Evolutionary conservation across 2,329 filamentous ascomycete genomes (phyloP).

Genomic region (Cryphonectria parasitica): DNA sequence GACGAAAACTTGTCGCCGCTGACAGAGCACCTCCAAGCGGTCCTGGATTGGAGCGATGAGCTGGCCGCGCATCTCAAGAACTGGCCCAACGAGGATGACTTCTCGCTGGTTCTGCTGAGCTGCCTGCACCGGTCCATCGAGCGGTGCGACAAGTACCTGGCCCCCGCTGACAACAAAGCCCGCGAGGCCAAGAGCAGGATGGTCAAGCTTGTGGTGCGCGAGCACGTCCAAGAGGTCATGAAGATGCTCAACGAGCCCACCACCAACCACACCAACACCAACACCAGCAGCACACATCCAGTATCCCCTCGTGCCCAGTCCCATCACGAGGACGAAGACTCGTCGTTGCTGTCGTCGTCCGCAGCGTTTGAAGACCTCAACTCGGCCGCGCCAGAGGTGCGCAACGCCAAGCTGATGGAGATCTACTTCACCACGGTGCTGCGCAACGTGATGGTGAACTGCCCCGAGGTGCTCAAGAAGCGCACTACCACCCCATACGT

Average conservation of each 20-base stretch:
- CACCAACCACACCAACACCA: conserved; percentile 32
- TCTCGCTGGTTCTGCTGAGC: conserved; percentile 43
- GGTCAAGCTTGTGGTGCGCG: conserved; percentile 51
- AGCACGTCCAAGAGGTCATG: conserved; percentile 54
- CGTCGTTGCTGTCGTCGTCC: conserved; percentile 8
- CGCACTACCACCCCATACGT: conserved; percentile 33
- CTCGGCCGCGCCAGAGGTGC: conserved; percentile 50
- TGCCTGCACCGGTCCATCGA: conserved; percentile 47
- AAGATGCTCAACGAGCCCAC: conserved; percentile 46
- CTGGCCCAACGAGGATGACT: conserved; percentile 27
- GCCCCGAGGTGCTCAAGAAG: conserved; percentile 36
- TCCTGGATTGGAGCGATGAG: conserved; percentile 23
- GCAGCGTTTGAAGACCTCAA: conserved; percentile 50
- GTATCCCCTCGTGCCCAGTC: background rate
- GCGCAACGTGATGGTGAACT: conserved; percentile 43
- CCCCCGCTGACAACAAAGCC: conserved; percentile 27
- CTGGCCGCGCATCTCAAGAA: conserved; percentile 26
- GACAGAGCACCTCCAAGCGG: conserved; percentile 23
- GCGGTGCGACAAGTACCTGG: conserved; percentile 48
- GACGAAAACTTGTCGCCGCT: conserved; percentile 27
- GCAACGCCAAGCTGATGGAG: conserved; percentile 54
- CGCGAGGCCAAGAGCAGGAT: conserved; percentile 37
- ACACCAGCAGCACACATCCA: conserved; percentile 3
- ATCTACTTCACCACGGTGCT: conserved; percentile 55
- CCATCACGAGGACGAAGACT: conserved; percentile 20